A percentile compares a stretch with the other conserved stretches of the same genome.
phyloP scores from a whole-genome alignment of 148 eudicot genomes.

The Pharnaceum exiguum region DNA sequence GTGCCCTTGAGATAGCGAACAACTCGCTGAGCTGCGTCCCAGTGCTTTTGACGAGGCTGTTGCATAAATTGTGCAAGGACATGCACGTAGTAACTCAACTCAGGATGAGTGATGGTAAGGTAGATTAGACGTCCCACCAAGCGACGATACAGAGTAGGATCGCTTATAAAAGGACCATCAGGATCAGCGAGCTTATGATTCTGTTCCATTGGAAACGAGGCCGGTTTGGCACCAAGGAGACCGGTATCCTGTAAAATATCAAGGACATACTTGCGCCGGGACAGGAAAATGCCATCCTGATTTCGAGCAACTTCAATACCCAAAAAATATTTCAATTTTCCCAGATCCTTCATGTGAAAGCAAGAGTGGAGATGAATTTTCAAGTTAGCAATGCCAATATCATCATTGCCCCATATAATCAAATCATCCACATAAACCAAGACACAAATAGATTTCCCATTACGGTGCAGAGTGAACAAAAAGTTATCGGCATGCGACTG shows the following conservation, averaged over 20 bases:
- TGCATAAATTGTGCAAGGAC: constrained; percentile 10
- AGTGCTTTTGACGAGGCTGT: background rate
- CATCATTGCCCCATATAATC: background rate
- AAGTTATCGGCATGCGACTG: constrained; percentile 5
- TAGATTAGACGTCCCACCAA: background rate
- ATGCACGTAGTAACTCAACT: background rate
- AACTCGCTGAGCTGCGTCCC: background rate
- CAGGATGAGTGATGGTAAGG: background rate
- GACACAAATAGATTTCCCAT: too few relatives aligned
- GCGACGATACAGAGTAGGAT: background rate
- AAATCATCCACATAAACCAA: constrained; percentile 1
- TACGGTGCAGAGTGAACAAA: too few relatives aligned
- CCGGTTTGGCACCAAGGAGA: background rate
- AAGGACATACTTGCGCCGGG: constrained; percentile 9
- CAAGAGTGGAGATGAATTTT: background rate
- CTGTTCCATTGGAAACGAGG: background rate
- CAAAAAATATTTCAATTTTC: constrained; percentile 6
- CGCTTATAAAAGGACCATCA: background rate
- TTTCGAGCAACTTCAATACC: constrained; percentile 12
- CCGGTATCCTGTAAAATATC: constrained; percentile 11
- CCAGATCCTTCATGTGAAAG: constrained; percentile 9
- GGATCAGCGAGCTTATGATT: constrained; percentile 6
- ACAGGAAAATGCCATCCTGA: background rate
- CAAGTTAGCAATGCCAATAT: background rate
- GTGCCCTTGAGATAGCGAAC: background rate